Evolutionary conservation across 2,329 filamentous ascomycete genomes (phyloP), one percentile per base, ranked within the genome.

Genomic region (Aspergillus ochraceoroseus): DNA sequence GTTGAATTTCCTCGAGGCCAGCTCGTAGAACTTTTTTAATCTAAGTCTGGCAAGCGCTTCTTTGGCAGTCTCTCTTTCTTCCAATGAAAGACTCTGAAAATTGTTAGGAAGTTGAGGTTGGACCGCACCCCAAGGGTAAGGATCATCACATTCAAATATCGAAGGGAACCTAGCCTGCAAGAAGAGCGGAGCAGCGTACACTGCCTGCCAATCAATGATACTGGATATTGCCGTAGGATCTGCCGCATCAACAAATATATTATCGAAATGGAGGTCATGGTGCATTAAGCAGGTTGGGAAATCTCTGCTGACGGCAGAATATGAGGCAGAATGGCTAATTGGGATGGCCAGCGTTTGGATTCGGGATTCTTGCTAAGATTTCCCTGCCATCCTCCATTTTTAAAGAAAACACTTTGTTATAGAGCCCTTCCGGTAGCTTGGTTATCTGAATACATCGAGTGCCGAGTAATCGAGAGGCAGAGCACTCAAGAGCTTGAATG

Each of bases 191-290:
- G 47, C 50, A 14, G 58, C 41, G 33, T 50, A 41, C 19, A 51
- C 40, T 11, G 39, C 45, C 29, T 59, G 56, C 55, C 48, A 58
- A 31, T 58, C 54, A 36, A 58, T 58, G 35, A 58, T 51, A n/a
- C 43, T 29, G 1, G 51, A 44, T 31, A 58, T 57, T 43, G 46
- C 46, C 8, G 53, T 51, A 32, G 53, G 53, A 8, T 60, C 54
- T 14, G 47, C 32, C 3, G 45, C 19, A 31, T 58, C 48, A 7
- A 60, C 52, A 38, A 59, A 65, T n/a, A 65, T 64, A 35, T 65
- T 65, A 19, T 62, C 56, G 41, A 52, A 19, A 43, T 59, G 52
- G 30, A 59, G 51, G 41, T 57, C 51, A 22, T 46, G 44, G 37
- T 57, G 55, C n/a, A n/a, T n/a, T n/a, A 30, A 54, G 23, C 18